Evolutionary conservation across 805 yeast genomes (phyloP).

Genomic region (Cyberlindnera suaveolens): DNA sequence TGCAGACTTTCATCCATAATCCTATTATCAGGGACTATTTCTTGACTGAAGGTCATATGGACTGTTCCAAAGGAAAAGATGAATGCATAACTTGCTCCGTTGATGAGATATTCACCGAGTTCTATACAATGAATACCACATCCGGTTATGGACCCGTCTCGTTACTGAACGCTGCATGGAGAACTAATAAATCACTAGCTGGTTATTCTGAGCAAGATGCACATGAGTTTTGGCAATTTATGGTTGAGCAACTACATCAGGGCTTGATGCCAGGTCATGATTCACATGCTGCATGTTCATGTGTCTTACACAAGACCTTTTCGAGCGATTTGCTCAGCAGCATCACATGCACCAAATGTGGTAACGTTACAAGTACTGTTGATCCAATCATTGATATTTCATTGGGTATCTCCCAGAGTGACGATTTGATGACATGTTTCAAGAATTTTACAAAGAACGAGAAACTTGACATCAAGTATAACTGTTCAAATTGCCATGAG

Average conservation of each 20-base stretch:
- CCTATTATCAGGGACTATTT: slow-evolving; percentile 79
- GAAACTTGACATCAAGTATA: slow-evolving; percentile 64
- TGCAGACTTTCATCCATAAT: slow-evolving; percentile 86
- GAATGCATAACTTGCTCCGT: slow-evolving; percentile 79
- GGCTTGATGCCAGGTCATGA: slow-evolving; percentile 21
- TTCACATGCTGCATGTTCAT: slow-evolving; percentile 42
- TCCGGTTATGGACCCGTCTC: slow-evolving; percentile 79
- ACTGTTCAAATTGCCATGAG: slow-evolving; percentile 60
- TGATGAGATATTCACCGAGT: slow-evolving; percentile 69
- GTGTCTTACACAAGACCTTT: slow-evolving; percentile 79
- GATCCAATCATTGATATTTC: slow-evolving; percentile 92
- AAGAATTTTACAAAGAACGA: slow-evolving; percentile 75
- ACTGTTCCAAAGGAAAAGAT: slow-evolving; percentile 38
- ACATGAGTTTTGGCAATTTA: slow-evolving; percentile 93
- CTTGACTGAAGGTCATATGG: slow-evolving; percentile 64
- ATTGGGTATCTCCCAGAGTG: slow-evolving; percentile 53
- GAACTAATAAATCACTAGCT: slow-evolving; percentile 74
- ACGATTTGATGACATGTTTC: slow-evolving; percentile 55
- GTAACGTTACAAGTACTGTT: slow-evolving; percentile 47
- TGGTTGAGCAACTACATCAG: slow-evolving; percentile 75
- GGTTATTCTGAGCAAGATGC: slow-evolving; percentile 99
- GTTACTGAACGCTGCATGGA: slow-evolving; percentile 82
- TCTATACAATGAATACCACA: slow-evolving; percentile 56
- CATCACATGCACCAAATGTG: slow-evolving; percentile 67
- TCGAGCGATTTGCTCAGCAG: slow-evolving; percentile 79